A percentile compares a stretch with the other conserved stretches of the same genome.
These are phyloP conservation scores for Hymenoscyphus linearis DNA, from an alignment of 2,329 filamentous ascomycete species.

Conservation along the genomic window DNA sequence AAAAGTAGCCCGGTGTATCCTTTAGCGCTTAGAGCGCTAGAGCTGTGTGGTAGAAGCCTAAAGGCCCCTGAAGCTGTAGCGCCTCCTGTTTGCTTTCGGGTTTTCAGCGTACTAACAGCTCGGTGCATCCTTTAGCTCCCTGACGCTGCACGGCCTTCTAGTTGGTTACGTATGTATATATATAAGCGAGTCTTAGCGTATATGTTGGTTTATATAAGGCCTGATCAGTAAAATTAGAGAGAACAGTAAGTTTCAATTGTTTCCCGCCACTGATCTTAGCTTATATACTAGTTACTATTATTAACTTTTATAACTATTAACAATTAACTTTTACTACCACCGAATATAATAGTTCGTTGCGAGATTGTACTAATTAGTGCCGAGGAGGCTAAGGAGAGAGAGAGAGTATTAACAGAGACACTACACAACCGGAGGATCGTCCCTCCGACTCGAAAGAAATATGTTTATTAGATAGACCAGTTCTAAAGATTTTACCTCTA, in stretches of 20 bases:
- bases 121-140: no score
- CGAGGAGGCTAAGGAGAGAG: background rate
- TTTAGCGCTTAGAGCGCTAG: no score
- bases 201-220: background rate
- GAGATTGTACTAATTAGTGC: background rate
- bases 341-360: background rate
- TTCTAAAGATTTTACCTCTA: background rate
- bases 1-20: no score
- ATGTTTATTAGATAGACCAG: background rate
- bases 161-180: background rate
- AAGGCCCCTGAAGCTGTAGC: no score
- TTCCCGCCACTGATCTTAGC: background rate
- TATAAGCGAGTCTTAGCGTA: background rate
- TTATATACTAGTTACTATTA: background rate
- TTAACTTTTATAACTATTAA: background rate
- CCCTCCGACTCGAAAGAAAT: background rate
- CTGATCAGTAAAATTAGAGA: background rate
- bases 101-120: no score
- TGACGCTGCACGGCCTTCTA: no score
- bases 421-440: background rate
- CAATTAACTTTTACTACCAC: background rate
- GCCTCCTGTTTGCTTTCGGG: no score
- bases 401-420: background rate
- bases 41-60: no score
- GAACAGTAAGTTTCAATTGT: background rate